Base-by-base conservation (phyloP, 176 grass and related monocot species). In the Rhipidocladum racemiflorum region DNA sequence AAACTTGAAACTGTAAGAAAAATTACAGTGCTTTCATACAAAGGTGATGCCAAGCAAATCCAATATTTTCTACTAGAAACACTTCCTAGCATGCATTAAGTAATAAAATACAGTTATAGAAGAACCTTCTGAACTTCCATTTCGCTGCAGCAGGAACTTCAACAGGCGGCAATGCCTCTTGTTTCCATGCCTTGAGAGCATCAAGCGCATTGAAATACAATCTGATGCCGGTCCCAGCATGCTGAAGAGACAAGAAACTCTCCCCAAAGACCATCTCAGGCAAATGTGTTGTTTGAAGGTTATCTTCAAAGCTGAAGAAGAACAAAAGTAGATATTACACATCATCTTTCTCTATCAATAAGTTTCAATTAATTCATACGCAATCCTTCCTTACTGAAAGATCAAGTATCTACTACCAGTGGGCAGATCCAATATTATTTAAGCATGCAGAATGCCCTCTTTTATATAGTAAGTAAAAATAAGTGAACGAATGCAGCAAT, bases 51-150 rank as follows among this genome's bases (percentile, higher is more conserved):
- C 28, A 35, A 43, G 60, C 0, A 60, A 71, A 71, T 25, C 17
- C 8, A 66, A 57, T 2, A 46, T 15, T n/a, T 72, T 75, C 49
- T 29, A 60, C 30, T n/a, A 75, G 14, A 85, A 76, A 79, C 29
- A 25, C 15, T 65, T 28, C 17, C 36, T 82, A 34, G 66, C 7
- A 72, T 48, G 38, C 11, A 45, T 39, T 18, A 42, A 62, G 51
- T 64, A 28, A 75, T 40, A 68, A 60, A 61, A 1, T 16, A 25
- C 1, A 75, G 77, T 40, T 65, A 45, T 60, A 57, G 27, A 81
- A 69, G 13, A 48, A 98, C 96, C 90, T 83, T 88, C 92, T 95
- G 65, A 98, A 98, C 72, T n/a, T n/a, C n/a, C n/a, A n/a, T n/a
- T n/a, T n/a, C n/a, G n/a, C n/a, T n/a, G n/a, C n/a, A n/a, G n/a